Conservation (phyloP, 2,329 filamentous ascomycete genomes). For the Monosporascus sp. region DNA sequence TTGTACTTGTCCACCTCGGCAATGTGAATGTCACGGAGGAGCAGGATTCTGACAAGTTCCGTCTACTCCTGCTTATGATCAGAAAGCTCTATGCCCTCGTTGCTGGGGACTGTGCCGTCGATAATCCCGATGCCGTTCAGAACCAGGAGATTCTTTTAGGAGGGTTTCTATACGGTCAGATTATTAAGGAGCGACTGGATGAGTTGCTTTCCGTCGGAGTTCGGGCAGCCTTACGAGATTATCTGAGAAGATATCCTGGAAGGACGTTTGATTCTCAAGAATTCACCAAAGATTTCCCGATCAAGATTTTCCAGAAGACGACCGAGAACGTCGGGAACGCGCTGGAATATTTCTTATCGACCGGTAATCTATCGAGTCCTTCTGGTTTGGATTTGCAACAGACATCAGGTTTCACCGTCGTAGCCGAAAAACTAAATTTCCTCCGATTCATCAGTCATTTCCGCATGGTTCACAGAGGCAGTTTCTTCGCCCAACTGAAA, state of each 20-base stretch:
- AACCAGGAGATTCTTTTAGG: slow-evolving; percentile 94
- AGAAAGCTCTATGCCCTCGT: slow-evolving; percentile 91
- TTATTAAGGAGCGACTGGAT: slow-evolving; percentile 90
- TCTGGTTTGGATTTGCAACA: slow-evolving; percentile 94
- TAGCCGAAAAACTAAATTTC: slow-evolving; percentile 98
- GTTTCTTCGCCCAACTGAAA: slow-evolving; percentile 96
- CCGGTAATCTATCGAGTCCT: slow-evolving; percentile 85
- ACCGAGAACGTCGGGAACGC: slow-evolving; percentile 86
- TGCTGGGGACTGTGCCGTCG: slow-evolving; percentile 84
- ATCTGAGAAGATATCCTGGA: slow-evolving; percentile 50
- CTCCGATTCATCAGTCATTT: slow-evolving; percentile 98
- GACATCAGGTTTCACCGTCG: slow-evolving; percentile 89
- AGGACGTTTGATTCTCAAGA: slow-evolving; percentile 71
- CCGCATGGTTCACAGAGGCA: slow-evolving; percentile 97
- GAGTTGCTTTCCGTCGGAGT: slow-evolving; percentile 67
- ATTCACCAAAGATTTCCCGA: slow-evolving; percentile 75
- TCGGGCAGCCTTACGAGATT: slow-evolving; percentile 51
- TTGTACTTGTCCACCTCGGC: slow-evolving; percentile 88
- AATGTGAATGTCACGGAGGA: slow-evolving; percentile 77
- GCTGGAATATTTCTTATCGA: slow-evolving; percentile 93
- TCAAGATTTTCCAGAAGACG: slow-evolving; percentile 71
- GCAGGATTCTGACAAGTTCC: slow-evolving; percentile 89
- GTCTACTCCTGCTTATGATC: slow-evolving; percentile 91
- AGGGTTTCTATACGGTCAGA: slow-evolving; percentile 90
- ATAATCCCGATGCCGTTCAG: slow-evolving; percentile 95